Evolutionary conservation across 1,284 basidiomycete genomes (phyloP), one percentile per base, ranked within the genome.

Genomic region (Heterobasidion parviporum): DNA sequence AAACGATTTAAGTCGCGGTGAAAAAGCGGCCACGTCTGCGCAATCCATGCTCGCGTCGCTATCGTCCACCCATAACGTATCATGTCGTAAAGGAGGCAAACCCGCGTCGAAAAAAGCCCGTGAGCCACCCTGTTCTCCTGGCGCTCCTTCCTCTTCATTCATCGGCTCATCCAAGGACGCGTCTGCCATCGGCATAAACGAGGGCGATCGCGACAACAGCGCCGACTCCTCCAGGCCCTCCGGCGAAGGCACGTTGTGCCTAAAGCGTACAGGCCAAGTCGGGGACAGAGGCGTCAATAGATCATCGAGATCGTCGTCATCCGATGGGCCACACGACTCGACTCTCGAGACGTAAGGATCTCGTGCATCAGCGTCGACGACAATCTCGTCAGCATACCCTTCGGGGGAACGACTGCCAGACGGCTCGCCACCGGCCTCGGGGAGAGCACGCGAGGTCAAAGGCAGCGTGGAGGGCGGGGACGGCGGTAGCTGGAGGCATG

Each of bases 401-500:
- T 48, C 14, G 18, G 12, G 10, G 5, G 18, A 18, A 48, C 10
- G 46, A 12, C n/a, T 18, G 36, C 20, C 56, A 20, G 16, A 55
- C 36, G 50, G 33, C 15, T 68, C 65, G 8, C 57, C 43, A 41
- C 67, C 65, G 10, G 57, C 53, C 53, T 69, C 70, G 5, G 75
- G 75, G 45, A 77, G 61, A 18, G 58, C 64, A 8, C 67, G 68
- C 2, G 71, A 72, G 50, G 65, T 54, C 34, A 68, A 69, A 16
- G 72, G 72, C 50, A 72, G 62, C 20, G 75, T 77, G 48, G 74
- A 68, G 33, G 76, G 76, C 50, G 75, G 75, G 50, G 75, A 76
- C 45, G 70, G 68, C 2, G 68, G 76, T 50, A 62, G 63, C 36
- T 57, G 64, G 33, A 57, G 56, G 52, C 46, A 44, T 16, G 68